These are phyloP conservation scores for Ramaria sp. DNA, from an alignment of 768 basidiomycete genomes.

Conservation along the genomic window DNA sequence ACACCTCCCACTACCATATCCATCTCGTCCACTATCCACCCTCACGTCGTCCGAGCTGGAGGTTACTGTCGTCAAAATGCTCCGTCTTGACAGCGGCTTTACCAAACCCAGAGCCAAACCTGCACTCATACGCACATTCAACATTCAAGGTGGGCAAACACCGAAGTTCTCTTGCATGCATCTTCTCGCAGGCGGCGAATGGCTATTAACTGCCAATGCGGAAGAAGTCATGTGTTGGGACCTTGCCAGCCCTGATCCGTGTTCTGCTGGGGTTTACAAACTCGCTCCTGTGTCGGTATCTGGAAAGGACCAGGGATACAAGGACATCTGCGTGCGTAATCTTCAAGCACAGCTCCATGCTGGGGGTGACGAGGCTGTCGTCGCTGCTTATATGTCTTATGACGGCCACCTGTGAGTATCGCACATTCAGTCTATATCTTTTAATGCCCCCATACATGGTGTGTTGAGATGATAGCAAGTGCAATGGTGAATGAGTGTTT, in stretches of 20 bases:
- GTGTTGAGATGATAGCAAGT: no score
- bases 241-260: slow-evolving; percentile 1
- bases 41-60: slow-evolving; percentile 1
- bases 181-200: slow-evolving; percentile 5
- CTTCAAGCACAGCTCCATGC: slow-evolving; percentile 4
- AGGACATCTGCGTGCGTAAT: slow-evolving; percentile 8
- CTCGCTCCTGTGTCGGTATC: not conserved
- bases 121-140: slow-evolving; percentile 1
- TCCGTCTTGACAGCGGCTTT: not conserved
- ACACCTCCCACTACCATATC: slow-evolving; percentile 4
- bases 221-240: slow-evolving; percentile 8
- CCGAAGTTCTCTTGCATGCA: slow-evolving; percentile 6
- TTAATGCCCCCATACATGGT: no score
- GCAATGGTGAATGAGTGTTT: no score
- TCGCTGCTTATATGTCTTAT: slow-evolving; percentile 9
- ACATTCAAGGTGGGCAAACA: not conserved
- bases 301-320: slow-evolving; percentile 8
- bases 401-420: slow-evolving; percentile 7
- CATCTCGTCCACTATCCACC: not conserved
- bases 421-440: not conserved
- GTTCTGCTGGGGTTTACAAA: not conserved
- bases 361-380: slow-evolving; percentile 1
- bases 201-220: slow-evolving; percentile 4
- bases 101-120: slow-evolving; percentile 1
- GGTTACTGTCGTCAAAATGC: slow-evolving; percentile 7